Evolutionary conservation across 2,329 filamentous ascomycete genomes (phyloP), one percentile per base, ranked within the genome.

Genomic region (Trichoderma guizhouense): DNA sequence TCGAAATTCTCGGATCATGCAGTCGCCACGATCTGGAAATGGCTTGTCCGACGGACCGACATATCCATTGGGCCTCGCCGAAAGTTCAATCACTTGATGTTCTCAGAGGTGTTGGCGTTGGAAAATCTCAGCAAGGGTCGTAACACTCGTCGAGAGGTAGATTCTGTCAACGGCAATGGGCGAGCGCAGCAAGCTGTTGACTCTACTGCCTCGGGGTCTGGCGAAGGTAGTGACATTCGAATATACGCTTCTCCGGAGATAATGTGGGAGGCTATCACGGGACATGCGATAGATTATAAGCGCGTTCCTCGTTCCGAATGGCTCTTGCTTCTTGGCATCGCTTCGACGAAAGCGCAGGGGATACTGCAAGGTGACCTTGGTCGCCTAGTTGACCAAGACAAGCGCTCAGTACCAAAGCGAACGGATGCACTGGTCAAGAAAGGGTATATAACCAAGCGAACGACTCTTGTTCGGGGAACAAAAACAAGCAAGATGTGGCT

Each of bases 401-500:
- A 91, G 76, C 85, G 89, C 65, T 90, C 89, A 1, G 84, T 91
- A 1, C 89, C 89, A 3, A 89, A 87, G 71, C 83, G 89, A 39
- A 91, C 89, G 0, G 88, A 90, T 74, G 84, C 85, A 3, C 82
- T 91, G 1, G 84, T 87, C 5, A 83, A 84, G 73, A 90, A 90
- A 76, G 88, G 89, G 18, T 91, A 91, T 74, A 87, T 90, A 62
- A 85, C 85, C 65, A 91, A 91, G 78, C 84, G 88, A 53, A 87
- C 88, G 5, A 86, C 88, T 1, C 84, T 90, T 24, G 84, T 89
- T 12, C 83, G 86, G 65, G 87, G 87, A 47, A 87, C 85, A 71
- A 89, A 89, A 76, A 90, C 89, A 2, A 90, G 88, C 81, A 89
- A 89, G 76, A 81, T 91, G 68, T 91, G 88, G 86, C 83, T 90